A percentile compares a stretch with the other conserved stretches of the same genome.
Evolutionary conservation across 164 flowering plant species (phyloP).

Genomic region (Annona cherimola): DNA sequence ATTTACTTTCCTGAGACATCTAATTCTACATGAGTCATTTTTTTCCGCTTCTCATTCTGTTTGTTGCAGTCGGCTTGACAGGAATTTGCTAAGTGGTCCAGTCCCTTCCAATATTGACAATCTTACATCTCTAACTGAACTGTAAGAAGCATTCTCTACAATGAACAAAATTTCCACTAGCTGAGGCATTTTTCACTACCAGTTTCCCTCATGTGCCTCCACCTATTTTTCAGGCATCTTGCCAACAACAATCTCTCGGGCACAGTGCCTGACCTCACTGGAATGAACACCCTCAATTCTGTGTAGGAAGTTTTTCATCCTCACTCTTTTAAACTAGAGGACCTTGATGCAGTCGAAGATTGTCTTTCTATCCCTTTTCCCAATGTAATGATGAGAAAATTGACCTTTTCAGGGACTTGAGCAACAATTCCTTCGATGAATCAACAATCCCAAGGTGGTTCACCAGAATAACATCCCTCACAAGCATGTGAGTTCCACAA

Average conservation of each 20-base stretch:
- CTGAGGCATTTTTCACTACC: background rate
- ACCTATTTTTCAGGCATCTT: constrained; percentile 48
- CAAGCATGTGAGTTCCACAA: constrained; percentile 65
- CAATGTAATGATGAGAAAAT: background rate
- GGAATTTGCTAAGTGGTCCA: constrained; percentile 51
- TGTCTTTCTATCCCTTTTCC: background rate
- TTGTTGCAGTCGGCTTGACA: constrained; percentile 65
- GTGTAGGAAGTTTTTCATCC: constrained; percentile 46
- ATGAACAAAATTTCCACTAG: background rate
- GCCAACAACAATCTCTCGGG: constrained; percentile 63
- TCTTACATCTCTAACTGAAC: constrained; percentile 50
- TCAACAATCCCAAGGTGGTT: constrained; percentile 83
- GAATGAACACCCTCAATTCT: constrained; percentile 61
- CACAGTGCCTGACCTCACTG: constrained; percentile 54
- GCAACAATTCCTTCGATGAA: constrained; percentile 68
- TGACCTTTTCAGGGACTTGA: constrained; percentile 65
- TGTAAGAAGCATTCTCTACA: constrained; percentile 37
- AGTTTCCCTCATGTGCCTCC: constrained; percentile 11
- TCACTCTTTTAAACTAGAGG: background rate
- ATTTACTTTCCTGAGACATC: background rate
- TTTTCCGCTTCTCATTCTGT: background rate
- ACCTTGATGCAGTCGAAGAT: background rate
- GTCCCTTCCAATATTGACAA: constrained; percentile 62
- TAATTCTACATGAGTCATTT: background rate
- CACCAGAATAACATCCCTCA: constrained; percentile 66